Base-by-base conservation (phyloP, 352 stramenopile species). In the Pythium phragmitis region DNA sequence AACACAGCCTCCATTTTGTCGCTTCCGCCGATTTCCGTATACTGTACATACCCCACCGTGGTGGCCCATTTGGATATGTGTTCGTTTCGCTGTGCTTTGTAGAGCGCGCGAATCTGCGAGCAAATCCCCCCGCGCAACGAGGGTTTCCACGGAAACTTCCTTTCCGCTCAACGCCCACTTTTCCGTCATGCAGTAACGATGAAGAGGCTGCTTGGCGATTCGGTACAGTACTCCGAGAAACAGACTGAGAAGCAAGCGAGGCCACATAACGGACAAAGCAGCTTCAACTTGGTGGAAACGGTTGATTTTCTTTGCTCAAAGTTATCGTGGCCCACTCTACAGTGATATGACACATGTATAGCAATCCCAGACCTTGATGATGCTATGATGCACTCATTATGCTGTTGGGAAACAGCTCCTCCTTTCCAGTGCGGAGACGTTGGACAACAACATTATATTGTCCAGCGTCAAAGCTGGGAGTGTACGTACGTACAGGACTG, bases 91-190 rank as follows among this genome's bases (percentile, higher is more conserved):
- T 45, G 12, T 17, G 16, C 39, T 12, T 7, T 45, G 39, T 37
- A 17, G 12, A 6, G 39, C 11, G 12, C 42, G 55, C 55, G 55
- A 61, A 61, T 46, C 41, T 45, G 55, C 55, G 28, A 19, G 52
- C 52, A 58, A n/a, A 28, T 19, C 36, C 17, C n/a, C 23, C 19
- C 33, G 14, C 17, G 26, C n/a, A 58, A 16, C 19, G 17, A 39
- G 12, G 37, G 16, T 34, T 53, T 65, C 57, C 19, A 51, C 47
- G n/a, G 57, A 58, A 52, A 23, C 42, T 61, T 53, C 39, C 30
- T 60, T 37, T 16, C 39, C 34, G 9, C 5, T 3, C 14, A n/a
- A 23, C 9, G 49, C 19, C 30, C 19, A 34, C 7, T 26, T 56
- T 56, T 37, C 33, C 9, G 33, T 37, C 33, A 6, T 37, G 33